Base-by-base conservation (phyloP, 352 stramenopile genomes). In the Pythium utonaiense region DNA sequence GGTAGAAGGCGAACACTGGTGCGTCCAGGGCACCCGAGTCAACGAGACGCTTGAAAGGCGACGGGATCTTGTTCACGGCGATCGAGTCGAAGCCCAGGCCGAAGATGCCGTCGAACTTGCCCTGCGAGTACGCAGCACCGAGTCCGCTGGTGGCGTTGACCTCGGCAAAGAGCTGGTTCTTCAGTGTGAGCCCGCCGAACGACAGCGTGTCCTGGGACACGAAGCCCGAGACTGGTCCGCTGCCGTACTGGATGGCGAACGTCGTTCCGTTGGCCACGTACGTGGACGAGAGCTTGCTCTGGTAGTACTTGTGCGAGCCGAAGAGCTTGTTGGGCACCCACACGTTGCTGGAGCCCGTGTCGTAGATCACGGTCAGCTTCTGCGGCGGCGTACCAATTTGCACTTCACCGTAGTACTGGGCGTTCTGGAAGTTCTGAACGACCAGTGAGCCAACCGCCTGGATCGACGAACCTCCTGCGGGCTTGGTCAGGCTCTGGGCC, bases 81-180 rank as follows among this genome's bases (percentile, higher is more conserved):
- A 99, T 95, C 6, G 81, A 73, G 56, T 97, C 89, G 60, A 98
- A 99, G 21, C 83, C 97, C 17, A 99, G 71, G 48, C 97, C 96
- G 48, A 99, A 89, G 63, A 99, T 98, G 24, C 97, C 96, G 74
- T 99, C 97, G 72, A 99, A 99, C 44, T 98, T 98, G 57, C 94
- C 95, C 17, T 98, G 58, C 28, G 86, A 89, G 69, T 98, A 99
- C 8, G 85, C 93, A 5, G 96, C 70, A 12, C 96, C 96, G 8
- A 99, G 75, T 10, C 96, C 96, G 53, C 91, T 96, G 10, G 92
- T 97, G 68, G 98, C 93, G 55, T 96, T 93, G 19, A 99, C 86
- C 67, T 98, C 94, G 12, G 94, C 96, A 66, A 99, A 99, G 54
- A 89, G 84, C 69, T 98, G 91, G 65, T 90, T 80, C 3, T 66